These are phyloP conservation scores for Silybum marianum DNA, from an alignment of 129 eudicot species.

Conservation along the genomic window DNA sequence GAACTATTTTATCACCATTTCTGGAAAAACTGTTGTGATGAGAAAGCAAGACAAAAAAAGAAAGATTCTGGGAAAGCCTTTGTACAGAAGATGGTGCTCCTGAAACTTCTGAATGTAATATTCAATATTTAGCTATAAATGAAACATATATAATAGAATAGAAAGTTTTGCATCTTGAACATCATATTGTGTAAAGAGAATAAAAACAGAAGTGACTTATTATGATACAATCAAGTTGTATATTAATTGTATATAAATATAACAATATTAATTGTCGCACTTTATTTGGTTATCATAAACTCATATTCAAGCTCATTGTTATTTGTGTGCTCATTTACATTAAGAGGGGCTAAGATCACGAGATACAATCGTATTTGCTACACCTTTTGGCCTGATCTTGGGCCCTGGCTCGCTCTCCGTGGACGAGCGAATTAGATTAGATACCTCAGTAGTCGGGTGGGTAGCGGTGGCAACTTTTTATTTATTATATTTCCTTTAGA, in stretches of 20 bases:
- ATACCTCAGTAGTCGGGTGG: no score
- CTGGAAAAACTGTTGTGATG: neutral
- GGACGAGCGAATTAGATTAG: no score
- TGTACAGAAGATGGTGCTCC: conserved; percentile 19
- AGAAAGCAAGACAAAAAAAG: neutral
- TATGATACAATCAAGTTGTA: neutral
- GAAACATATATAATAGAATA: neutral
- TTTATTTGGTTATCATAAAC: neutral
- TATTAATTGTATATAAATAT: conserved; percentile 1
- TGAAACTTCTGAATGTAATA: conserved; percentile 11
- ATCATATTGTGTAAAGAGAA: conserved; percentile 8
- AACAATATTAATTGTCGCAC: neutral
- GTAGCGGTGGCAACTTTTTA: no score
- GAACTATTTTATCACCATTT: neutral
- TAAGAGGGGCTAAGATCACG: neutral
- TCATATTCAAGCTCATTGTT: conserved; percentile 9
- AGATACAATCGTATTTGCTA: neutral
- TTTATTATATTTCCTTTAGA: no score
- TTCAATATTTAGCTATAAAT: neutral
- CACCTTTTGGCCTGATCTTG: no score
- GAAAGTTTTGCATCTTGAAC: conserved; percentile 10
- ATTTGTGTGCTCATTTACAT: neutral
- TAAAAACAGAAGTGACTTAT: neutral
- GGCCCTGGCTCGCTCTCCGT: no score
- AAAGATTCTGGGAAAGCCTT: conserved; percentile 6